Percentiles rank a stretch among this genome's conserved stretches.
These are phyloP conservation scores for Coriolopsis trogii DNA, from an alignment of 1,284 basidiomycete species.

Conservation along the genomic window DNA sequence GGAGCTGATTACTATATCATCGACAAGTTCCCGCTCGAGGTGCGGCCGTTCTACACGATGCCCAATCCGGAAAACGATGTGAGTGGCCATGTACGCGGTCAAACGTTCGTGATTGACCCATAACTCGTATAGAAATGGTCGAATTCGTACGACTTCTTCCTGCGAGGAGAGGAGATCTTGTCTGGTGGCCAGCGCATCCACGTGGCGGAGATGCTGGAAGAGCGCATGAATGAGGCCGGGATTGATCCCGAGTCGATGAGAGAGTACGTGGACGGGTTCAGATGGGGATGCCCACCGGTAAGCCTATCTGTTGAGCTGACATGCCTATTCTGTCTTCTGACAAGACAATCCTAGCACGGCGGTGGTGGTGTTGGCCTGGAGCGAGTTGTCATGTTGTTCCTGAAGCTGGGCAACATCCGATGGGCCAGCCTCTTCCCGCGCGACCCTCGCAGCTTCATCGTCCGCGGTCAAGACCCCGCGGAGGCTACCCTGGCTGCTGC, in stretches of 20 bases:
- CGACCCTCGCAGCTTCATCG: slow-evolving; percentile 53
- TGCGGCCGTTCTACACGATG: slow-evolving; percentile 77
- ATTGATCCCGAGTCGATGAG: slow-evolving; percentile 58
- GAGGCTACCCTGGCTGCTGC: slow-evolving; percentile 33
- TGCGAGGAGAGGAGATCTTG: slow-evolving; percentile 75
- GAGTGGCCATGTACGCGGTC: slow-evolving; percentile 20
- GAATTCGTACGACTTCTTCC: slow-evolving; percentile 79
- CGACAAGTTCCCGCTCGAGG: slow-evolving; percentile 67
- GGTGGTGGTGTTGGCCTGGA: slow-evolving; percentile 51
- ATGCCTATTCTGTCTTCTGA: neutral
- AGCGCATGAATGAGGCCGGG: slow-evolving; percentile 55
- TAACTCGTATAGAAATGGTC: slow-evolving; percentile 41
- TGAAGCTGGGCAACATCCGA: slow-evolving; percentile 66
- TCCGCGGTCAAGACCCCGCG: slow-evolving; percentile 30
- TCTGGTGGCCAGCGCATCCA: slow-evolving; percentile 74
- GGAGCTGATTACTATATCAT: slow-evolving; percentile 72
- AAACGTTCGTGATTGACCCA: neutral
- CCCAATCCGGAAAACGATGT: slow-evolving; percentile 56
- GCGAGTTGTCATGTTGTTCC: slow-evolving; percentile 66
- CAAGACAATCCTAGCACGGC: slow-evolving; percentile 24
- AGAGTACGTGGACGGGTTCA: slow-evolving; percentile 69
- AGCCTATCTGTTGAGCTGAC: slow-evolving; percentile 2
- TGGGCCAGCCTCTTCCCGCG: slow-evolving; percentile 68
- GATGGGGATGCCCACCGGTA: slow-evolving; percentile 63
- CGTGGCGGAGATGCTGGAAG: slow-evolving; percentile 57